A percentile compares a stretch with the other conserved stretches of the same genome.
Conservation (phyloP, 73 alveolate genomes). For the Tetrahymena malaccensis region DNA sequence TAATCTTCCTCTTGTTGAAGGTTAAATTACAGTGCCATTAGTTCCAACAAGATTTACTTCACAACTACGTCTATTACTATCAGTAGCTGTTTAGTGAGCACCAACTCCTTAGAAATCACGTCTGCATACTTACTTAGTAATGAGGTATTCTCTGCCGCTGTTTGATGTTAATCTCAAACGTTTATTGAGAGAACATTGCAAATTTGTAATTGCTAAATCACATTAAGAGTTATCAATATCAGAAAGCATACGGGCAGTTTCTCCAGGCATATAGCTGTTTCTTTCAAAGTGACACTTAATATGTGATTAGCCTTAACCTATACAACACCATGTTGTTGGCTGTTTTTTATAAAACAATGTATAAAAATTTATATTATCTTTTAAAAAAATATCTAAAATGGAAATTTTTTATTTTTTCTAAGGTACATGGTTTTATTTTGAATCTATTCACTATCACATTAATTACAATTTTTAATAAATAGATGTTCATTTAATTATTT, state of each 20-base stretch:
- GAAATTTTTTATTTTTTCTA: too few species aligned
- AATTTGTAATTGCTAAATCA: not conserved
- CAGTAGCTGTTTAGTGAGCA: conserved; percentile 1
- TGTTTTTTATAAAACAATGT: not conserved
- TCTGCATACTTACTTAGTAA: not conserved
- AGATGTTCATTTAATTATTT: too few species aligned
- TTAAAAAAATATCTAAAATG: too few species aligned
- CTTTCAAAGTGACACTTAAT: conserved; percentile 30
- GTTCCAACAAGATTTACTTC: not conserved
- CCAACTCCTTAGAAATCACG: conserved; percentile 13
- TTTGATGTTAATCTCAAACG: conserved; percentile 14
- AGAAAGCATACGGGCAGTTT: conserved; percentile 17
- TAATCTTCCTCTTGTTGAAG: conserved; percentile 31
- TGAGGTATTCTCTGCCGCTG: conserved; percentile 1
- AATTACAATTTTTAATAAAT: too few species aligned
- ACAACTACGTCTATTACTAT: conserved; percentile 5
- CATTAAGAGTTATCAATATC: conserved; percentile 40
- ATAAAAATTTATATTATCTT: too few species aligned
- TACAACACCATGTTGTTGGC: conserved; percentile 25
- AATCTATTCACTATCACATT: too few species aligned
- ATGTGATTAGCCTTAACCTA: conserved; percentile 21
- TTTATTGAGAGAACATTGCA: conserved; percentile 2
- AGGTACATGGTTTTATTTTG: not conserved
- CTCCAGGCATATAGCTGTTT: conserved; percentile 37
- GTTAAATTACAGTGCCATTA: not conserved